These are phyloP conservation scores for Plasmodium vivax DNA, from an alignment of 169 alveolate species.

Conservation along the genomic window DNA sequence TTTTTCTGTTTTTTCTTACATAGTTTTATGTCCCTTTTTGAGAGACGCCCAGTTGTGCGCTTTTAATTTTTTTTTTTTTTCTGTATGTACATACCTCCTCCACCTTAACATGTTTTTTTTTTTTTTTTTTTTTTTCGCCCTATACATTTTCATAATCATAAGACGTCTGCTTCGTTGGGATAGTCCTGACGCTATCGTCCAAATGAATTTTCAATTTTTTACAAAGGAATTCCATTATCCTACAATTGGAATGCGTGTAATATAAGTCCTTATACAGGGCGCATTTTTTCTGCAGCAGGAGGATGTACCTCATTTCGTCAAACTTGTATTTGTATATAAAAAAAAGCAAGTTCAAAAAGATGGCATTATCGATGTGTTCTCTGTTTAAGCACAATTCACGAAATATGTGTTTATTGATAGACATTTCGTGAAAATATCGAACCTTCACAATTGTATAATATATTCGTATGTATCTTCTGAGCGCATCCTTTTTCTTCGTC, in stretches of 20 bases:
- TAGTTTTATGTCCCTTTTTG: neutral
- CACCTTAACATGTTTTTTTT: neutral
- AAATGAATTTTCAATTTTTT: constrained; percentile 53
- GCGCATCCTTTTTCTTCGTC: constrained; percentile 1
- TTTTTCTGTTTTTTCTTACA: neutral
- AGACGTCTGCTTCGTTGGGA: constrained; percentile 55
- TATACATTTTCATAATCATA: constrained; percentile 41
- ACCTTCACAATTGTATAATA: constrained; percentile 26
- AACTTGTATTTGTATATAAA: constrained; percentile 55
- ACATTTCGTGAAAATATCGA: constrained; percentile 66
- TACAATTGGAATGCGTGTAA: constrained; percentile 44
- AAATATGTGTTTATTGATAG: constrained; percentile 67
- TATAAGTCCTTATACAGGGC: constrained; percentile 52
- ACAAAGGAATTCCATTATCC: constrained; percentile 54
- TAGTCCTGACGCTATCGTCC: constrained; percentile 19
- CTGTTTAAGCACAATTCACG: constrained; percentile 69
- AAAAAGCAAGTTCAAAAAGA: constrained; percentile 23
- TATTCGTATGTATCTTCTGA: constrained; percentile 8
- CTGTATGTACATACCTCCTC: neutral
- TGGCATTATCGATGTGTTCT: constrained; percentile 30
- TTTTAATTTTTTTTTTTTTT: neutral
- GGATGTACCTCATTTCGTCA: constrained; percentile 39
- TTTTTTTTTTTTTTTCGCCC: neutral
- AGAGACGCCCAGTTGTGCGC: neutral
- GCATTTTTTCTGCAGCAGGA: constrained; percentile 65